Base-by-base conservation (phyloP, 1,284 basidiomycete species). In the Peniophora sp. region DNA sequence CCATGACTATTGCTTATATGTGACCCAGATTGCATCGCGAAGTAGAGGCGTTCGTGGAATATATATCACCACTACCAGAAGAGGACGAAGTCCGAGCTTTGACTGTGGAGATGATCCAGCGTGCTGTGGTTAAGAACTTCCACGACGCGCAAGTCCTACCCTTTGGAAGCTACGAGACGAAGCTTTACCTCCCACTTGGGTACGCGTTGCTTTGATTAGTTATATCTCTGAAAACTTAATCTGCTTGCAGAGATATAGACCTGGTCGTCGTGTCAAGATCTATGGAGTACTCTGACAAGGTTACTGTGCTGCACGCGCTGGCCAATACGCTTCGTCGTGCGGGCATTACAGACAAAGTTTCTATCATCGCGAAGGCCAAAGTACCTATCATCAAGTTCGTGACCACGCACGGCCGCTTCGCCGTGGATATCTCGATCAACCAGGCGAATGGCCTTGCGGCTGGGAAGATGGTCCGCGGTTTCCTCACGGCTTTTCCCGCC, bases 371-470 rank as follows among this genome's bases (percentile, higher is more conserved):
- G 18, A 88, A 83, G 67, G 94, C 95, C 47, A 90, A 87, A 66
- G 94, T 97, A 11, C 93, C 93, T 24, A 95, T 96, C 62, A 75
- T 97, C 68, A 98, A 97, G 69, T 97, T 97, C 64, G 72, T 88
- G 51, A 92, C 93, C 3, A 75, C 72, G 1, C 77, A 77, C 55
- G 91, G 90, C 9, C 77, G 81, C 37, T 83, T 96, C 62, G 79
- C 88, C 48, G 89, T 97, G 53, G 94, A 97, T 60, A 90, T 97
- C 59, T 92, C 88, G 59, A 72, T 96, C 53, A 96, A 96, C 64
- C 92, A 94, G 67, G 75, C 72, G 11, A 95, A 92, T 59, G 95
- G 95, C 12, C 71, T 97, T 49, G 70, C 79, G 27, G 87, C 92
- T 0, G 89, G 90, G 1, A 74, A 79, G 49, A 90, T 96, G 55